Percentiles rank a stretch among this genome's conserved stretches.
These are phyloP conservation scores for Veloporphyrellus conicus DNA, from an alignment of 1,284 basidiomycete species.

Conservation along the genomic window DNA sequence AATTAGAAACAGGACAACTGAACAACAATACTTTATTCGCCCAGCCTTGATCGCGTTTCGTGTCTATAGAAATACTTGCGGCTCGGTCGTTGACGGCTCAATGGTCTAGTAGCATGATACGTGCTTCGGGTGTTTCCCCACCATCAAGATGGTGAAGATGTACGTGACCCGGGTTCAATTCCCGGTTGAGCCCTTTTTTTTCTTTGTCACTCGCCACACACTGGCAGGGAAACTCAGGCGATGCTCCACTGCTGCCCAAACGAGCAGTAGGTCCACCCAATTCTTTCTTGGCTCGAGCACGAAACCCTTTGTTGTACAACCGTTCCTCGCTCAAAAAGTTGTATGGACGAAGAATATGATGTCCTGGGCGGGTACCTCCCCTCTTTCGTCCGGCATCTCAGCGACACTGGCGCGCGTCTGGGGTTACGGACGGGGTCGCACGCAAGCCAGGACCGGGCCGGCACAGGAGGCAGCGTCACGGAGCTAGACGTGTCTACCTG, in stretches of 20 bases:
- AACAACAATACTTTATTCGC: too few species aligned
- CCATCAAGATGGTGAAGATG: conserved; percentile 24
- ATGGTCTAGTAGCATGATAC: conserved; percentile 46
- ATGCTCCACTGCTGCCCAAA: conserved; percentile 12
- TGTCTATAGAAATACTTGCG: not conserved
- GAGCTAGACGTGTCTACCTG: conserved; percentile 37
- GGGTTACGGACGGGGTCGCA: conserved; percentile 8
- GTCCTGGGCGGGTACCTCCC: conserved; percentile 26
- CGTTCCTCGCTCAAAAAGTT: not conserved
- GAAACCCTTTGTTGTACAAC: not conserved
- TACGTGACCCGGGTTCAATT: conserved; percentile 48
- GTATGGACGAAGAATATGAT: conserved; percentile 19
- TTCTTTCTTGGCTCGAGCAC: conserved; percentile 3
- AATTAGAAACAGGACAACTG: too few species aligned
- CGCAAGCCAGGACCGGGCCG: not conserved
- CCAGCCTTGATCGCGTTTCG: too few species aligned
- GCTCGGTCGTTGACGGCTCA: conserved; percentile 26
- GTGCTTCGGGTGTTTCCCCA: conserved; percentile 34
- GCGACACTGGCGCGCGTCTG: conserved; percentile 23
- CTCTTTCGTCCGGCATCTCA: conserved; percentile 24
- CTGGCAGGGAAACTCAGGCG: conserved; percentile 8
- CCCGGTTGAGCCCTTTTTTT: conserved; percentile 40
- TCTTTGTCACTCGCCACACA: not conserved
- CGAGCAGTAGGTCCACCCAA: not conserved
- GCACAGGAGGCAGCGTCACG: not conserved